Percentiles rank a stretch among this genome's conserved stretches.
These are phyloP conservation scores for Stachybotrys echinatus DNA, from an alignment of 2,329 filamentous ascomycete species.

Conservation along the genomic window DNA sequence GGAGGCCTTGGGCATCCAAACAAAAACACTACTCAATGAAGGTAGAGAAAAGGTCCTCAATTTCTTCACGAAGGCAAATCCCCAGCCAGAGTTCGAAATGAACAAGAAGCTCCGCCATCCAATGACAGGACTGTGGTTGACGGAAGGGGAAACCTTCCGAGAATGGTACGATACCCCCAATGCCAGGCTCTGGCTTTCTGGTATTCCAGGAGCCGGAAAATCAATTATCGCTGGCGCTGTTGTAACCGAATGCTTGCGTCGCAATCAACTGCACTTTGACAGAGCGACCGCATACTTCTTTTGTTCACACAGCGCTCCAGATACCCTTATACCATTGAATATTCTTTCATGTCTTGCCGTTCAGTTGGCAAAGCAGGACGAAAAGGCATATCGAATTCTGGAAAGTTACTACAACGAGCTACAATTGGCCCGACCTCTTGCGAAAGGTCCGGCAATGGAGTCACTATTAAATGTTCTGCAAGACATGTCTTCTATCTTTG, in stretches of 20 bases:
- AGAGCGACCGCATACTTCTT: constrained; percentile 6
- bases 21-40: neutral
- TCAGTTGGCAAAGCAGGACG: constrained; percentile 6
- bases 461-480: neutral
- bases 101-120: constrained; percentile 7
- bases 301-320: constrained; percentile 4
- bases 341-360: neutral
- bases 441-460: neutral
- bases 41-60: neutral
- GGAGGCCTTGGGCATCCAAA: constrained; percentile 7
- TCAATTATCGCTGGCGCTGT: constrained; percentile 5
- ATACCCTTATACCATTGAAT: neutral
- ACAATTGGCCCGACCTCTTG: neutral
- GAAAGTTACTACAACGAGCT: constrained; percentile 1
- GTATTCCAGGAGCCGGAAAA: constrained; percentile 9
- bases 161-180: constrained; percentile 4
- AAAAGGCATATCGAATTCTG: neutral
- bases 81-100: neutral
- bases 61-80: constrained; percentile 5
- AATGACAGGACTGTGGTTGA: constrained; percentile 5
- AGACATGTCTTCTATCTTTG: neutral
- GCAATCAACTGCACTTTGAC: neutral
- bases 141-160: neutral
- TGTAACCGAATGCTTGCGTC: constrained; percentile 1
- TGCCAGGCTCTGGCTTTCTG: constrained; percentile 8